Evolutionary conservation across 495 filamentous ascomycete species (phyloP), one percentile per base, ranked within the genome.

Genomic region (Hypoxylon cercidicola): DNA sequence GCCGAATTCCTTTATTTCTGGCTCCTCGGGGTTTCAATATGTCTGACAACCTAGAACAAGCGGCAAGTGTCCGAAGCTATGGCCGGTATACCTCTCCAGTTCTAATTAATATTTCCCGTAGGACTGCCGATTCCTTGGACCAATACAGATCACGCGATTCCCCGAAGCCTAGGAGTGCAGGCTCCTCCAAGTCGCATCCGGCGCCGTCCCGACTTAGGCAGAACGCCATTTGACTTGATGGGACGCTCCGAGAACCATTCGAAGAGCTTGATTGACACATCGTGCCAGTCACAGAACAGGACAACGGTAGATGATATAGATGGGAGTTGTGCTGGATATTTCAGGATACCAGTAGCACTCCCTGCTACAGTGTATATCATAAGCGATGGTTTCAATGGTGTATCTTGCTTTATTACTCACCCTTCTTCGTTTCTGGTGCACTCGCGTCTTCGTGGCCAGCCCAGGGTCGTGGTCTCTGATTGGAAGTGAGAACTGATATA

Each of bases 1-100:
- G 59, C 64, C 64, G 64, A 59, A 44, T 53, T 51, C 57, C 56
- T 56, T 57, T 15, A 53, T 46, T 66, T 62, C 54, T 55, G 59
- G 64, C 64, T 61, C 54, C 25, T 55, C 48, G 48, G 59, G 19
- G 54, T 59, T 58, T 54, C 59, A 62, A 40, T 68, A 37, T 28
- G 25, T 3, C 25, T 28, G 18, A 48, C 19, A 37, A 54, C 48
- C 54, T 59, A 68, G 64, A 62, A 44, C 59, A 43, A 18, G 20
- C 59, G 64, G 64, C 43, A 68, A 59, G 59, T 58, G 13, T 23
- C 52, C 52, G 57, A 28, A 9, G 32, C 41, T 21, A 40, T 28
- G 40, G 59, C 49, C 64, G 59, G 37, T 37, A 54, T 54, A 59
- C 58, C 53, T 55, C 58, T 16, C 37, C 11, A 47, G 28, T 16